Conservation (phyloP, 2,329 filamentous ascomycete genomes). For the Macroventuria anomochaeta region DNA sequence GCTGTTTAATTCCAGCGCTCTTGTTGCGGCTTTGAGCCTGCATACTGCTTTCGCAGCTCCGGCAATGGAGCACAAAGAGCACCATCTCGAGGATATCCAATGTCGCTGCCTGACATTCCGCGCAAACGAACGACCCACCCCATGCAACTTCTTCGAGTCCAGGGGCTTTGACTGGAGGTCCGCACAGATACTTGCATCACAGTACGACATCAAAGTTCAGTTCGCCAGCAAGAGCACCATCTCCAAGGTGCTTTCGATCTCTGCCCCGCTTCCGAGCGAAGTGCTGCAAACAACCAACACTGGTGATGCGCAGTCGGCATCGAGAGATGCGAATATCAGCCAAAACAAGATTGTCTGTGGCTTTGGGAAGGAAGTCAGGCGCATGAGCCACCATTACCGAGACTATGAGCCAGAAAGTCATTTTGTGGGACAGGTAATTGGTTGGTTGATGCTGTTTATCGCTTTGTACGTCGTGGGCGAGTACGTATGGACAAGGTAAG, state of each 20-base stretch:
- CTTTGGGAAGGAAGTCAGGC: constrained; percentile 30
- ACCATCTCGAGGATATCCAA: constrained; percentile 26
- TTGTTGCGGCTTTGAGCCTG: neutral
- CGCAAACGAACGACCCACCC: constrained; percentile 22
- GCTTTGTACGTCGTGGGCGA: constrained; percentile 26
- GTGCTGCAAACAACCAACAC: constrained; percentile 22
- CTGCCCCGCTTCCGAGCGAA: constrained; percentile 28
- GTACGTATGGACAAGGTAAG: constrained; percentile 32
- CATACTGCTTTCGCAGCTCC: constrained; percentile 15
- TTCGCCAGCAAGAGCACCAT: constrained; percentile 33
- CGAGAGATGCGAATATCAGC: constrained; percentile 9
- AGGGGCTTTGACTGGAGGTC: constrained; percentile 33
- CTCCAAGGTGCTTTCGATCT: constrained; percentile 25
- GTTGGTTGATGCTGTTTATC: constrained; percentile 25
- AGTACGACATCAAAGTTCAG: constrained; percentile 31
- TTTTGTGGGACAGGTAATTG: constrained; percentile 28
- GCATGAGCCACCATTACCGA: constrained; percentile 8
- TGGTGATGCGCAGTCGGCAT: constrained; percentile 17
- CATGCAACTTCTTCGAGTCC: constrained; percentile 31
- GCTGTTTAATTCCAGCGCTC: neutral
- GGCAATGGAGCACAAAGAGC: constrained; percentile 14
- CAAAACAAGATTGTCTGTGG: constrained; percentile 36
- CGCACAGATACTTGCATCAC: constrained; percentile 29
- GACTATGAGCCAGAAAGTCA: constrained; percentile 15
- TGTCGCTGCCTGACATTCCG: constrained; percentile 38